These are phyloP conservation scores for Solanum arcanum DNA, from an alignment of 257 asterid genomes.

Conservation along the genomic window DNA sequence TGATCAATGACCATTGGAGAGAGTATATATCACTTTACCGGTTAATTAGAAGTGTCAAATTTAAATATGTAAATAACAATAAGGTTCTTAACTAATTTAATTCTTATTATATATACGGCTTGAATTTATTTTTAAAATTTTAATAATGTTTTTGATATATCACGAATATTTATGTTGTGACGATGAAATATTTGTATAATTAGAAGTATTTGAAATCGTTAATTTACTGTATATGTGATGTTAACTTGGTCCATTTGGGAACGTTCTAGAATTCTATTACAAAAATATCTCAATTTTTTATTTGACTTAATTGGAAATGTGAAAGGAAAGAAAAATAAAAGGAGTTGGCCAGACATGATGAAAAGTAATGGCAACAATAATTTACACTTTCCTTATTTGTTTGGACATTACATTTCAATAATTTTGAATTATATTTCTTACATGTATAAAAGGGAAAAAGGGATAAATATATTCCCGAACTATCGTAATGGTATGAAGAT, in stretches of 20 bases:
- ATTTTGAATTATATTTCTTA: not conserved
- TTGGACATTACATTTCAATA: not conserved
- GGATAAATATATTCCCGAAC: too few species aligned
- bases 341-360: not conserved
- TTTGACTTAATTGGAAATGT: not conserved
- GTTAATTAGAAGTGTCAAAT: not conserved
- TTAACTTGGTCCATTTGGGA: not conserved
- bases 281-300: not conserved
- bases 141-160: too few species aligned
- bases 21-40: not conserved
- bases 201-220: not conserved
- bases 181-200: not conserved
- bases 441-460: not conserved
- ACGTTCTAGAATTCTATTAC: not conserved
- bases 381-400: not conserved
- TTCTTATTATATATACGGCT: too few species aligned
- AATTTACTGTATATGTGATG: not conserved
- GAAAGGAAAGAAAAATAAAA: not conserved
- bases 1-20: not conserved
- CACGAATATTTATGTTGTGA: too few species aligned
- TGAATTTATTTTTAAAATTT: too few species aligned
- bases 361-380: not conserved
- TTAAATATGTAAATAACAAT: fast-evolving
- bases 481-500: too few species aligned
- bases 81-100: not conserved